These are phyloP conservation scores for Clathrospora elynae DNA, from an alignment of 2,329 filamentous ascomycete species.

Conservation along the genomic window DNA sequence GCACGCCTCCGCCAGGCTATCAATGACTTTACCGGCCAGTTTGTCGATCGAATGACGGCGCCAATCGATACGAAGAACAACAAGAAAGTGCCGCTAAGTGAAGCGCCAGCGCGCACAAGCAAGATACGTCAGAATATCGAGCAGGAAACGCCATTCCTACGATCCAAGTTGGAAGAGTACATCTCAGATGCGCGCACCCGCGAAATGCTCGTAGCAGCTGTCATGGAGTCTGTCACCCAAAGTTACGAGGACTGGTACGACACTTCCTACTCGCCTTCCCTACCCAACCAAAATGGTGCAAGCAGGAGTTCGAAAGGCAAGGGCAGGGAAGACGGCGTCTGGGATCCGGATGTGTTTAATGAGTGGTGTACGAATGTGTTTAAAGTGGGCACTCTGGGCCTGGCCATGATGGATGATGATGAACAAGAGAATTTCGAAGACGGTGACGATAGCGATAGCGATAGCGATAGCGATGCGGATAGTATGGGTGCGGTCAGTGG, in stretches of 20 bases:
- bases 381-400: slow-evolving; percentile 55
- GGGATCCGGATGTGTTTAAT: slow-evolving; percentile 68
- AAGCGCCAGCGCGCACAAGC: slow-evolving; percentile 41
- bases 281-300: slow-evolving; percentile 26
- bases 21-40: slow-evolving; percentile 67
- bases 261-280: slow-evolving; percentile 48
- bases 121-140: slow-evolving; percentile 61
- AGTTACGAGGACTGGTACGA: slow-evolving; percentile 70
- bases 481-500: slow-evolving; percentile 33
- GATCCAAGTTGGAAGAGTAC: slow-evolving; percentile 64
- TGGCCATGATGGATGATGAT: slow-evolving; percentile 30
- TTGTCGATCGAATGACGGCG: slow-evolving; percentile 62
- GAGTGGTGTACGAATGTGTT: slow-evolving; percentile 67
- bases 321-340: slow-evolving; percentile 64
- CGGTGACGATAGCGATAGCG: slow-evolving; percentile 29
- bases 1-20: slow-evolving; percentile 66
- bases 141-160: slow-evolving; percentile 61
- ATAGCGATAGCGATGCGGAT: slow-evolving; percentile 35
- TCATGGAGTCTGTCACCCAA: slow-evolving; percentile 66
- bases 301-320: slow-evolving; percentile 49
- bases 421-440: slow-evolving; percentile 11
- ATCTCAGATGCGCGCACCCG: slow-evolving; percentile 68
- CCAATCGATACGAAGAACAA: slow-evolving; percentile 43
- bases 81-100: slow-evolving; percentile 30
- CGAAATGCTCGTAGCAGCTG: slow-evolving; percentile 69